Conservation (phyloP, 495 filamentous ascomycete species). For the Xylaria palmicola region DNA sequence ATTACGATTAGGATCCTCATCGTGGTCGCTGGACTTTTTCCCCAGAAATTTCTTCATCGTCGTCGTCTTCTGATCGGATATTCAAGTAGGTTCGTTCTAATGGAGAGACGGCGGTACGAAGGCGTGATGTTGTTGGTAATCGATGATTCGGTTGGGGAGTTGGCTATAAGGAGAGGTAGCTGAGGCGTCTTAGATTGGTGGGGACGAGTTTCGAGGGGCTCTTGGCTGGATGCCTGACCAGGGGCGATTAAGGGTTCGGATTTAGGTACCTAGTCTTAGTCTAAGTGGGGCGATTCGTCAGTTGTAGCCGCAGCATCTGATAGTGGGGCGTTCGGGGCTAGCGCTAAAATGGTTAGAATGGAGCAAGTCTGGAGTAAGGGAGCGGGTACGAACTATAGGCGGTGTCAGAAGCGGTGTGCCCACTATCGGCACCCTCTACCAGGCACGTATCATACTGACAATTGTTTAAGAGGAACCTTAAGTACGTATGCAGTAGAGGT, state of each 20-base stretch:
- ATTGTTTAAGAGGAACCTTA: too few species aligned
- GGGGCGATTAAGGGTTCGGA: neutral
- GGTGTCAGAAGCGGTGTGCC: neutral
- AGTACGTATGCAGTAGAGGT: too few species aligned
- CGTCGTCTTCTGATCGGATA: neutral
- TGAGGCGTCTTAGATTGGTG: slow-evolving; percentile 6
- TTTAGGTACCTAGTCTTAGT: slow-evolving; percentile 2
- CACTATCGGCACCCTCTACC: neutral
- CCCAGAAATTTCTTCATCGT: slow-evolving; percentile 66
- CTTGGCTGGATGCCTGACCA: too few species aligned
- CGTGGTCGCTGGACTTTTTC: slow-evolving; percentile 60
- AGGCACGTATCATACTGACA: too few species aligned
- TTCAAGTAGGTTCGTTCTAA: neutral
- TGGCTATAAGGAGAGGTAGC: slow-evolving; percentile 1
- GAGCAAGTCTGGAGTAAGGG: too few species aligned
- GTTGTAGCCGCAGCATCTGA: slow-evolving; percentile 7
- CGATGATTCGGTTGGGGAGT: slow-evolving; percentile 9
- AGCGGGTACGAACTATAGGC: too few species aligned
- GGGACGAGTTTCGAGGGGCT: too few species aligned
- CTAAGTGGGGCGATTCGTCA: slow-evolving; percentile 8
- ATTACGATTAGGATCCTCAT: slow-evolving; percentile 57
- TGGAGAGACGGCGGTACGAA: neutral
- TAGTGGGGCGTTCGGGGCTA: neutral
- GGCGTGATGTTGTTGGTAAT: neutral
- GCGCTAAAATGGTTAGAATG: too few species aligned